A percentile compares a stretch with the other conserved stretches of the same genome.
These are phyloP conservation scores for Umbelopsis sp. DNA, from an alignment of 192 early-diverging fungal genomes.

Conservation along the genomic window DNA sequence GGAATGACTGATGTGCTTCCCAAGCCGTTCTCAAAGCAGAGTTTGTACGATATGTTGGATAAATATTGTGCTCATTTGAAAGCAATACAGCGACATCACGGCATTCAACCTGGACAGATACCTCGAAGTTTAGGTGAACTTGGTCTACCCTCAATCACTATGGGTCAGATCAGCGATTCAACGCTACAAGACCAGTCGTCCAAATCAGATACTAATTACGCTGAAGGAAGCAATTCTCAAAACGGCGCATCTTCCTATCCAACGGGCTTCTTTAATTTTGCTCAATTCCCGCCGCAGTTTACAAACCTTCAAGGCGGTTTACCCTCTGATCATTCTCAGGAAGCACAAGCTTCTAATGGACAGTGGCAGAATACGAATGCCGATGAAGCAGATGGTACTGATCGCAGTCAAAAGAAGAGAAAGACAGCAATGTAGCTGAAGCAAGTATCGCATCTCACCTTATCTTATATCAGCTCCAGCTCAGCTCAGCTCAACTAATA, in stretches of 20 bases:
- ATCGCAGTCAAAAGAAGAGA: slow-evolving; percentile 9
- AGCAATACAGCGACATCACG: slow-evolving; percentile 34
- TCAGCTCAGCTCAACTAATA: too few species aligned
- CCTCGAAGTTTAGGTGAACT: slow-evolving; percentile 5
- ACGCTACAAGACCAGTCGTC: neutral
- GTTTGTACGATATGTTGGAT: slow-evolving; percentile 56
- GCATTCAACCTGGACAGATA: neutral
- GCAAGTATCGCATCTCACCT: too few species aligned
- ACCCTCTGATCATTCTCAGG: neutral
- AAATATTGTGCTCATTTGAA: slow-evolving; percentile 57
- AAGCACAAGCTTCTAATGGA: neutral
- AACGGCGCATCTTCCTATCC: neutral
- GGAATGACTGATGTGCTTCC: slow-evolving; percentile 77
- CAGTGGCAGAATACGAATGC: neutral
- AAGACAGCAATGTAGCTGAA: slow-evolving; percentile 13
- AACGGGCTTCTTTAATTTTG: neutral
- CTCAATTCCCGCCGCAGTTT: neutral
- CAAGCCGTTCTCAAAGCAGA: slow-evolving; percentile 63
- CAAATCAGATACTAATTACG: neutral
- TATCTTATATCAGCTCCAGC: too few species aligned
- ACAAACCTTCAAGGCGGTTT: neutral
- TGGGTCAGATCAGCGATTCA: neutral
- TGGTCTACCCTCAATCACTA: neutral
- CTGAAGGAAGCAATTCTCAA: neutral
- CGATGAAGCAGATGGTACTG: neutral